Evolutionary conservation across 1,284 basidiomycete species (phyloP).

Genomic region (Pseudozyma sp.): DNA sequence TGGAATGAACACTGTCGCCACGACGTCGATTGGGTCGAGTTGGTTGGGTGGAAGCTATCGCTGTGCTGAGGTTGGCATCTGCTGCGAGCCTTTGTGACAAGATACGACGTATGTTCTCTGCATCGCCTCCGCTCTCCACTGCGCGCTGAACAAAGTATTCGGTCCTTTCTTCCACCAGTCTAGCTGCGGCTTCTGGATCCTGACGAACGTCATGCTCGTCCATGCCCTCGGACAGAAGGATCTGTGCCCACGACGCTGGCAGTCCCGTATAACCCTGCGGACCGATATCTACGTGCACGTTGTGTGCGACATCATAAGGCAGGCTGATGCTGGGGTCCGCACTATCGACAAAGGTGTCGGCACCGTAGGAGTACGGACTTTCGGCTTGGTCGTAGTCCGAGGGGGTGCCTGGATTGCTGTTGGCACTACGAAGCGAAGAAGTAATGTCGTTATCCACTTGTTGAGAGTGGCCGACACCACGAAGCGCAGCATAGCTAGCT

Average conservation of each 20-base stretch:
- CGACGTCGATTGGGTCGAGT: constrained; percentile 9
- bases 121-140: constrained; percentile 34
- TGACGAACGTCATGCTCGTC: constrained; percentile 25
- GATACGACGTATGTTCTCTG: constrained; percentile 28
- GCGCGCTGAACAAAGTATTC: constrained; percentile 46
- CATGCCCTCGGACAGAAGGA: constrained; percentile 44
- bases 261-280: constrained; percentile 59
- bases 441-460: not conserved
- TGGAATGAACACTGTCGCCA: constrained; percentile 34
- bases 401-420: not conserved
- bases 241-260: constrained; percentile 54
- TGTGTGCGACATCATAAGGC: constrained; percentile 57
- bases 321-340: constrained; percentile 55
- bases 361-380: constrained; percentile 3
- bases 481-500: constrained; percentile 25
- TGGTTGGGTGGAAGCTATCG: constrained; percentile 6
- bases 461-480: constrained; percentile 2
- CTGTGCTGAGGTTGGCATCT: constrained; percentile 27
- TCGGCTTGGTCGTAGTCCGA: constrained; percentile 4
- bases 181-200: constrained; percentile 37
- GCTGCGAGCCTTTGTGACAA: constrained; percentile 29
- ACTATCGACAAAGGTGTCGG: constrained; percentile 24
- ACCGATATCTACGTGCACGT: constrained; percentile 60
- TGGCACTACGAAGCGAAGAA: not conserved
- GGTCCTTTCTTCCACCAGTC: constrained; percentile 35